Evolutionary conservation across 495 filamentous ascomycete genomes (phyloP), one percentile per base, ranked within the genome.

Genomic region (Monascus purpureus): DNA sequence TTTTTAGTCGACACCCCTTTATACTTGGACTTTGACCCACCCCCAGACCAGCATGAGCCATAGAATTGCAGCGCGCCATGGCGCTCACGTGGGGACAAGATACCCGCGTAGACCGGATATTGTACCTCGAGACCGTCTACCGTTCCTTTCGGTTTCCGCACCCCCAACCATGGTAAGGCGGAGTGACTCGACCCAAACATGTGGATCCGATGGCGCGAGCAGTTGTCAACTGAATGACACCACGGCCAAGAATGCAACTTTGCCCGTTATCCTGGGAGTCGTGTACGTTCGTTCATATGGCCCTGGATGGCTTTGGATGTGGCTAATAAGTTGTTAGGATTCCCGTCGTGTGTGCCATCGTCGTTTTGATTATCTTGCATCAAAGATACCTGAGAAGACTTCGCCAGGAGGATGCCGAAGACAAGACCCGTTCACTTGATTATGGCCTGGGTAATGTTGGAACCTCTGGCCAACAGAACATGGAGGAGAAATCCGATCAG

Each of bases 391-490:
- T 81, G 11, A 70, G 72, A 42, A 88, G 71, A 41, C 70, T 86
- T 37, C 64, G 67, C 37, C 59, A 60, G 25, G 90, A 97, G 61
- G 90, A 97, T 52, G 65, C 67, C 18, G 73, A 81, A 38, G 88
- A 95, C 49, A 80, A 82, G 42, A 82, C 92, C 52, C 92, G 79
- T 47, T 93, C 84, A 2, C 70, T 96, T 47, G 90, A 97, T 52
- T 97, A 96, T 50, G 90, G 90, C 17, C 55, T 94, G 52, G 82
- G 63, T 29, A 35, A 47, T 29, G 49, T 71, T 8, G 65, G 63
- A 12, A 33, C 39, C 9, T 41, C 41, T 16, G 40, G 52, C 38
- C 39, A 45, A 7, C 46, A 35, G 25, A 63, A 67, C 34, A 66
- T 63, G 38, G 63, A 50, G 22, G 61, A 66, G 41, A 65, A 72